Evolutionary conservation across 2,329 filamentous ascomycete genomes (phyloP), one percentile per base, ranked within the genome.

Genomic region (Helotiales sp.): DNA sequence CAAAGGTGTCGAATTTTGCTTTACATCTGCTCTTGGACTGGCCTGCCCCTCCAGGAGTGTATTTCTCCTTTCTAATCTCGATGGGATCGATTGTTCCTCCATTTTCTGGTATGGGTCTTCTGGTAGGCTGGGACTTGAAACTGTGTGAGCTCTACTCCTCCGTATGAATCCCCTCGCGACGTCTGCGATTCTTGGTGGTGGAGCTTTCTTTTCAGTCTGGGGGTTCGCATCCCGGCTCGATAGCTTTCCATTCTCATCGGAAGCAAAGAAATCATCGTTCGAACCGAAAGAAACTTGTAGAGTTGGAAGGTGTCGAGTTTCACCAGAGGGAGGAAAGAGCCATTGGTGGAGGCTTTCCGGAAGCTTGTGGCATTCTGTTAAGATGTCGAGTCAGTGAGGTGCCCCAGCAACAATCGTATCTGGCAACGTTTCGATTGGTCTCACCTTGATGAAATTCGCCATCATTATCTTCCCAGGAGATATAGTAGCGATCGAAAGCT

Each of bases 231-330:
- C 63, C 2, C 63, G 58, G 54, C 57, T 61, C 5, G 64, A 63
- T 10, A 60, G 38, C 46, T 64, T 66, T 1, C 59, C 60, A 24
- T 56, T 30, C 47, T 62, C 25, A 34, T 66, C 64, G 9, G 60
- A 66, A n/a, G 62, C 64, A 36, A 64, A 64, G 55, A 62, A 66
- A 9, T 64, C 62, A 38, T 66, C 64, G 25, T 63, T 63, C 1
- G 59, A 63, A 8, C 62, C 62, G 34, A 66, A 62, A 3, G 62
- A 59, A 4, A 66, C 62, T 53, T 66, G 64, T 5, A 66, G 52
- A 2, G 60, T 55, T 6, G 51, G 60, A 9, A 66, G 31, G 36
- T 66, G 44, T 12, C 62, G 58, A 19, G 57, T 59, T 1, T 40
- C 13, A 6, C 54, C 54, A 17, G 50, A 47, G 10, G 27, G 24